Evolutionary conservation across 2,329 filamentous ascomycete genomes (phyloP), one percentile per base, ranked within the genome.

Genomic region (Arthrinium phaeospermum): DNA sequence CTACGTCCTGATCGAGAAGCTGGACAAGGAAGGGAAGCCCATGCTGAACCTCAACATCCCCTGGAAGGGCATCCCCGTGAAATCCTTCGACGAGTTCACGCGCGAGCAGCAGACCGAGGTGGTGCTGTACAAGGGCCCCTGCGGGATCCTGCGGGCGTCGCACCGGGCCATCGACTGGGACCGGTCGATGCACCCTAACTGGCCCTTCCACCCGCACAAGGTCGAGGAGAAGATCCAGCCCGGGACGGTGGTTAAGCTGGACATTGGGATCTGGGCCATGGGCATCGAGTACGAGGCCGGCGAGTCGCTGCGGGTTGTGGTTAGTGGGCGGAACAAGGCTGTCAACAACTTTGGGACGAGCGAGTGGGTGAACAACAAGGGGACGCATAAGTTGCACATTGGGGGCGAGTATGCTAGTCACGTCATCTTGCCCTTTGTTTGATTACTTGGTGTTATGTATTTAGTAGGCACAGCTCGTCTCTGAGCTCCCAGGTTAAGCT

Each of bases 1-100:
- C 1, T 86, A 80, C 70, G 78, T 86, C 19, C 79, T 82, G 14
- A 70, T 86, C 7, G 81, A 82, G 27, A 86, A 86, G 75, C 73
- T 80, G 19, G 74, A 75, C 44, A 13, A 27, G 8, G 22, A 51
- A 1, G 74, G 73, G 14, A 67, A 73, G 37, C 67, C 71, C 74
- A 75, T 77, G 75, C 72, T 69, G 51, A 78, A 75, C 68, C 75
- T 77, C 44, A 80, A 80, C 16, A 77, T 78, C 12, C 78, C 78
- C 7, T 78, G 77, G 76, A 72, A 73, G 44, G 71, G 71, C 4
- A 34, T 74, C 13, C 74, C 53, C 27, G 71, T 78, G 19, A 68
- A 71, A 8, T 74, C 75, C 1, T 78, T 78, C 34, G 73, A 76
- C 13, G 77, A 74, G 22, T 72, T 78, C 49, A 71, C 61, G 14